Percentiles rank a stretch among this genome's conserved stretches.
Evolutionary conservation across 208 protist genomes (phyloP).

Genomic region (Trypanosoma cruzi): DNA sequence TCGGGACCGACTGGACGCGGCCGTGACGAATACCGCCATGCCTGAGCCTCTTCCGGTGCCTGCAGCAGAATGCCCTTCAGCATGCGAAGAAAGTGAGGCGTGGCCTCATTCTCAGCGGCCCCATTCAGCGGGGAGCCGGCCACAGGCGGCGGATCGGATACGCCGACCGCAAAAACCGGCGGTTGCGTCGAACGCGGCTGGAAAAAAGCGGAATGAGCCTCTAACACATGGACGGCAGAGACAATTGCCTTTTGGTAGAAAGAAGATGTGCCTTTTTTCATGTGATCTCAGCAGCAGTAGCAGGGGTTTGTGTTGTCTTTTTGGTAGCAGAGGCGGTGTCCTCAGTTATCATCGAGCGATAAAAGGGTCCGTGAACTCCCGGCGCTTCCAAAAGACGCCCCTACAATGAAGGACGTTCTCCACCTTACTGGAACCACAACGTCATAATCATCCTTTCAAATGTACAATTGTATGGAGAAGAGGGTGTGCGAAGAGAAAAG

Average conservation of each 20-base stretch:
- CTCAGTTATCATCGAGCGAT: neutral
- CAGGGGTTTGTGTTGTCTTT: neutral
- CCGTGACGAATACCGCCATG: neutral
- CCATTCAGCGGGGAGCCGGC: neutral
- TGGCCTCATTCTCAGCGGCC: neutral
- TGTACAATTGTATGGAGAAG: neutral
- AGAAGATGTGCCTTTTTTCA: neutral
- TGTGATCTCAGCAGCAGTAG: neutral
- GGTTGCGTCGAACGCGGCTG: neutral
- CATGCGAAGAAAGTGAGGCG: neutral
- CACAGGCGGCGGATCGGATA: neutral
- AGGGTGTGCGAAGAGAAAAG: neutral
- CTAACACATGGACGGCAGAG: neutral
- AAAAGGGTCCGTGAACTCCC: neutral
- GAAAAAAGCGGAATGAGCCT: neutral
- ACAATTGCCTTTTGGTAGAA: neutral
- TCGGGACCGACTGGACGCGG: constrained; percentile 12
- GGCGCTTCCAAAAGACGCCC: neutral
- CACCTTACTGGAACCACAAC: neutral
- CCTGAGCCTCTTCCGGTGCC: neutral
- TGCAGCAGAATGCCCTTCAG: neutral
- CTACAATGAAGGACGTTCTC: neutral
- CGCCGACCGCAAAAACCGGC: neutral
- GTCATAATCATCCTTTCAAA: neutral
- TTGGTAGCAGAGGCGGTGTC: neutral